Evolutionary conservation across 306 rosid species (phyloP).

Genomic region (Mucuna pruriens): DNA sequence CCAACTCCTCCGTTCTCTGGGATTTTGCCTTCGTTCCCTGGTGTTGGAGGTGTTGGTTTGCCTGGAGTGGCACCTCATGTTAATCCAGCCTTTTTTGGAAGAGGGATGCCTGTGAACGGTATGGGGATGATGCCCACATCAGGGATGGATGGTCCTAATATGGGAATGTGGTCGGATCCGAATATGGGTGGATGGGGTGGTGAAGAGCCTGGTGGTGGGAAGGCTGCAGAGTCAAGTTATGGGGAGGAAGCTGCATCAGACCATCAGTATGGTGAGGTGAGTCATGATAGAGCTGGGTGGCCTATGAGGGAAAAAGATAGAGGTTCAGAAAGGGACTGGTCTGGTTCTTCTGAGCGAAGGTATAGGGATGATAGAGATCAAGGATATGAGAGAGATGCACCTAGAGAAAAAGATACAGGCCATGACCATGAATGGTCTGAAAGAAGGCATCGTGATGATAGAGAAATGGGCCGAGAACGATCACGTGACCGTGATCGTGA

Average conservation of each 20-base stretch:
- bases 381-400: constrained; percentile 75
- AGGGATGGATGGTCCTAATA: constrained; percentile 88
- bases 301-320: constrained; percentile 90
- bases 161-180: constrained; percentile 99
- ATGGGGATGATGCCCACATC: constrained; percentile 97
- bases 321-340: constrained; percentile 94
- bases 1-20: constrained; percentile 88
- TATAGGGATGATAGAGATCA: constrained; percentile 87
- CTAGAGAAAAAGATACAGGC: constrained; percentile 76
- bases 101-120: constrained; percentile 96
- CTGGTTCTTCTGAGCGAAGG: constrained; percentile 91
- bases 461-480: constrained; percentile 71
- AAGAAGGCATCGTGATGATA: constrained; percentile 79
- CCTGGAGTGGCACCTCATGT: constrained; percentile 99
- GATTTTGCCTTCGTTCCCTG: constrained; percentile 79
- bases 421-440: constrained; percentile 80
- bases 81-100: constrained; percentile 95
- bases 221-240: constrained; percentile 91
- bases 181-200: constrained; percentile 95
- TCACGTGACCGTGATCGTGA: constrained; percentile 68
- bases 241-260: constrained; percentile 98
- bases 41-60: constrained; percentile 86
- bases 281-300: constrained; percentile 90
- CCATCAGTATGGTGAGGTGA: constrained; percentile 87
- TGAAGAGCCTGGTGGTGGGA: constrained; percentile 88